Percentiles rank a stretch among this genome's conserved stretches.
Evolutionary conservation across 2,329 filamentous ascomycete species (phyloP).

Genomic region (Talaromyces verruculosus): DNA sequence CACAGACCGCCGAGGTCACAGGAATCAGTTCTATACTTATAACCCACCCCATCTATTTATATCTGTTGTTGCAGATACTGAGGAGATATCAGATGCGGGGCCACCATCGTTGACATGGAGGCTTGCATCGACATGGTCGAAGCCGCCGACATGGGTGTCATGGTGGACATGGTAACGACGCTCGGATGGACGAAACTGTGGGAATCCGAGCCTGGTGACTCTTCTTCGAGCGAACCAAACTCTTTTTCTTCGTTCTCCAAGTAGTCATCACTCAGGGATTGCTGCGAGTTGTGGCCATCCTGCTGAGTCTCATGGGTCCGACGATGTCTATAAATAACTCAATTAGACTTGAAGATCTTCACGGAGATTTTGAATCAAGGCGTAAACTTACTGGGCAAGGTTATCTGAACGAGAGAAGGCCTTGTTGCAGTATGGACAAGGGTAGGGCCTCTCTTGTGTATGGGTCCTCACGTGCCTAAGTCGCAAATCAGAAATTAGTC

Average conservation of each 20-base stretch:
- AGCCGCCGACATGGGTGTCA: constrained; percentile 40
- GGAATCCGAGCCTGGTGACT: constrained; percentile 58
- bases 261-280: constrained; percentile 66
- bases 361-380: background rate
- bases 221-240: constrained; percentile 75
- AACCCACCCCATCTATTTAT: constrained; percentile 25
- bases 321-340: constrained; percentile 56
- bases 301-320: constrained; percentile 77
- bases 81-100: constrained; percentile 45
- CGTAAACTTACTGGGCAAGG: constrained; percentile 80
- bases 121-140: constrained; percentile 38
- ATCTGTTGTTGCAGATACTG: constrained; percentile 47
- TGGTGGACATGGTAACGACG: constrained; percentile 36
- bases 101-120: constrained; percentile 43
- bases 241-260: constrained; percentile 72
- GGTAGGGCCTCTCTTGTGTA: constrained; percentile 97
- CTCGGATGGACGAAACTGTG: constrained; percentile 29
- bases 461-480: constrained; percentile 96
- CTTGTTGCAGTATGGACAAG: constrained; percentile 97
- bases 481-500: constrained; percentile 40
- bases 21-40: background rate
- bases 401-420: constrained; percentile 98
- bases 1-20: constrained; percentile 21
- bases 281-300: constrained; percentile 52
- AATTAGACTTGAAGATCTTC: constrained; percentile 8